These are phyloP conservation scores for Petrea volubilis DNA, from an alignment of 257 asterid genomes.

Conservation along the genomic window DNA sequence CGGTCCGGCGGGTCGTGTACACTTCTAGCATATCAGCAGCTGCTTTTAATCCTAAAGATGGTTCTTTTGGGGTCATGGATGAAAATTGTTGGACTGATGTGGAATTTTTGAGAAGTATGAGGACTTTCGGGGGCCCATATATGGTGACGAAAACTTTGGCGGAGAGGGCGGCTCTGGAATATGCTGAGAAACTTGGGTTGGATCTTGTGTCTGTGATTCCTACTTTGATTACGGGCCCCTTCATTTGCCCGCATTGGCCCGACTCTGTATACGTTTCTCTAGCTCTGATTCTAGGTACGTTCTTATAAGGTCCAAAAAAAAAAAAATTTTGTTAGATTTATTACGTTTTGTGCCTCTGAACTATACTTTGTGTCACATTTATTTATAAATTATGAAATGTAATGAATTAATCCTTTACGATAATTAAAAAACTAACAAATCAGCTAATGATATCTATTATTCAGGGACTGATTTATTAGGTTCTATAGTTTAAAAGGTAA, in stretches of 20 bases:
- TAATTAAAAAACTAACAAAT: too few species aligned
- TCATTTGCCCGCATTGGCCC: constrained; percentile 41
- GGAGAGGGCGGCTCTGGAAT: constrained; percentile 48
- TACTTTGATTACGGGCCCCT: constrained; percentile 54
- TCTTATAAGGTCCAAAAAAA: too few species aligned
- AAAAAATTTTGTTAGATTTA: too few species aligned
- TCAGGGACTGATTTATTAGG: too few species aligned
- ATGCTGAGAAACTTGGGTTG: constrained; percentile 41
- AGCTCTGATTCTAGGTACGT: constrained; percentile 47
- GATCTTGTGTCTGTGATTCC: constrained; percentile 51
- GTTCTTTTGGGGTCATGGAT: constrained; percentile 20
- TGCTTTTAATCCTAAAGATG: not conserved
- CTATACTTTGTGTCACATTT: too few species aligned
- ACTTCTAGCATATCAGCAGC: constrained; percentile 24
- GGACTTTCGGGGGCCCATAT: constrained; percentile 24
- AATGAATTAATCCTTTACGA: too few species aligned
- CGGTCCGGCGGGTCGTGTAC: not conserved
- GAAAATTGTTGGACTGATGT: constrained; percentile 48
- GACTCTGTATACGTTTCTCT: constrained; percentile 28
- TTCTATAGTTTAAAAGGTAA: too few species aligned
- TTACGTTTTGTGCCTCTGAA: too few species aligned
- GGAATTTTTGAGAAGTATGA: constrained; percentile 20
- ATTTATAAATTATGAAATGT: too few species aligned
- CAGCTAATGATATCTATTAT: too few species aligned
- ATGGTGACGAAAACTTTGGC: constrained; percentile 38